Base-by-base conservation (phyloP, 2,329 filamentous ascomycete genomes). In the Fusarium beomiforme region DNA sequence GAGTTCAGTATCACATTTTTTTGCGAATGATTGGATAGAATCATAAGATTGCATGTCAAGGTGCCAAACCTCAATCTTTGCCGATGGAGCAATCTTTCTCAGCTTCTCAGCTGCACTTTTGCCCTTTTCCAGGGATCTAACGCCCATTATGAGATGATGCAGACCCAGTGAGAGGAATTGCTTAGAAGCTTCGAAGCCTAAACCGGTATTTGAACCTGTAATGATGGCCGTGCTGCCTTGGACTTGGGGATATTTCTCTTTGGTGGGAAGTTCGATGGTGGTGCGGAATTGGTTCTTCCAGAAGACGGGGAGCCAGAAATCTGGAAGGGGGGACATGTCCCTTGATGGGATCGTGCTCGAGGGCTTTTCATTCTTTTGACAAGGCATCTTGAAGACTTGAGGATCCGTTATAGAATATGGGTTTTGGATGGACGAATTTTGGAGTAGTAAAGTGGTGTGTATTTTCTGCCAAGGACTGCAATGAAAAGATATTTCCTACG, bases 11-110 rank as follows among this genome's bases (percentile, higher is more conserved):
- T 66, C 51, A 9, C 74, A 76, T 23, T 34, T 67, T 8, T 33
- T 34, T 0, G 56, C 66, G 59, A 78, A 78, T 0, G 57, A 42
- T 9, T 70, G 63, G 12, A 78, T 54, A 16, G 74, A 77, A 12
- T 71, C 64, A 33, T 78, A 78, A 8, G 72, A 72, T 33, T 71
- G 65, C 75, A 77, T 76, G 21, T 77, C 75, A 14, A 77, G 21
- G 3, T 63, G 51, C 65, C 73, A 77, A 4, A 77, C 69, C 6
- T 77, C 75, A n/a, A 77, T 68, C 4, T 31, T 75, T 2, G 74
- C 69, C 6, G 46, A 41, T 0, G 70, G 42, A 0, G 58, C 59
- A 2, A 19, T 34, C 1, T 7, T 10, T 3, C 43, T 68, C 0
- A 77, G 50, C 13, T 63, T 64, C 6, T 53, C 17, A 0, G 70